phyloP scores from a whole-genome alignment of 2,329 filamentous ascomycete species.

The Fusarium tanahbumbuense region DNA sequence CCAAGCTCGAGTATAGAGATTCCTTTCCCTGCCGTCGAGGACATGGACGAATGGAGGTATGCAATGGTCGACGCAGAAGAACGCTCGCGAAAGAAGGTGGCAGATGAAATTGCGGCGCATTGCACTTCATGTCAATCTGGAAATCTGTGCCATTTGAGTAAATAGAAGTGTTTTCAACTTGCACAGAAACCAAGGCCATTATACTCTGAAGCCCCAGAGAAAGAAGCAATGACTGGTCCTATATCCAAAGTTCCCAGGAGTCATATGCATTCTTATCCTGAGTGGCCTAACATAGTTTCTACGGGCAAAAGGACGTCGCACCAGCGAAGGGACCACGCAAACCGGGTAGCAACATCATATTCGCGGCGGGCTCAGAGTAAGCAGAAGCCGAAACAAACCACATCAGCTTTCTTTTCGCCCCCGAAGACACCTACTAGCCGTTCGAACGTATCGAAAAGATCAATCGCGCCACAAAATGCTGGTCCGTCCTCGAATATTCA shows the following conservation, averaged over 20 bases:
- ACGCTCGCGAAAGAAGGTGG: conserved; percentile 35
- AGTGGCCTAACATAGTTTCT: conserved; percentile 19
- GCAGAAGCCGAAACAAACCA: background rate
- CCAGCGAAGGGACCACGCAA: background rate
- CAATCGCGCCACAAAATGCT: background rate
- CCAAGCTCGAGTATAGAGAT: conserved; percentile 48
- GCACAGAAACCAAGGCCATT: conserved; percentile 28
- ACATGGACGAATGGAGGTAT: conserved; percentile 51
- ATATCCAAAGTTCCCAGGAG: conserved; percentile 24
- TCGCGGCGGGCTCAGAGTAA: background rate
- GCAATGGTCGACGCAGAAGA: conserved; percentile 50
- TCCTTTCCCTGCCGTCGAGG: conserved; percentile 47
- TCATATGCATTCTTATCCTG: conserved; percentile 23
- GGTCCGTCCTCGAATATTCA: background rate
- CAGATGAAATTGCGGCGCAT: background rate
- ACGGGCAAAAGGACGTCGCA: conserved; percentile 5
- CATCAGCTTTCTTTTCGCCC: conserved; percentile 31
- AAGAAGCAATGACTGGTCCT: conserved; percentile 12
- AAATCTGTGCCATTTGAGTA: conserved; percentile 39
- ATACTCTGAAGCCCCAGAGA: background rate
- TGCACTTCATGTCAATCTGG: conserved; percentile 49
- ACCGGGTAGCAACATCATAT: background rate
- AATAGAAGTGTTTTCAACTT: conserved; percentile 37
- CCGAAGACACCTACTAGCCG: background rate
- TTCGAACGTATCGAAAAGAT: conserved; percentile 1